Percentiles rank a stretch among this genome's conserved stretches.
Conservation (phyloP, 805 yeast genomes). For the Teunomyces atbi region DNA sequence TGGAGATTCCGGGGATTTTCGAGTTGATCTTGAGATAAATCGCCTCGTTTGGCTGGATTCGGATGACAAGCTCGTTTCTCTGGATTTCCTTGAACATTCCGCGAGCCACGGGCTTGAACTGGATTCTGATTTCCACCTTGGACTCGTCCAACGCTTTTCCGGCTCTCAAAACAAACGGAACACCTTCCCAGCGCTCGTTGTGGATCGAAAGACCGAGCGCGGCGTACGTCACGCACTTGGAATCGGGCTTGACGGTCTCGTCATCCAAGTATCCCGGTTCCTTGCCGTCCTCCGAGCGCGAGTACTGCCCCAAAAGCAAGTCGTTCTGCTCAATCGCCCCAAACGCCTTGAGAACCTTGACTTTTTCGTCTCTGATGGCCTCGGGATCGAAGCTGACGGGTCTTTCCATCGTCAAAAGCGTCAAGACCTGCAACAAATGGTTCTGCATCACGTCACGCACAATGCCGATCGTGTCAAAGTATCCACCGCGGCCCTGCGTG, state of each 20-base stretch:
- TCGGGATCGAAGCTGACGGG: constrained; percentile 91
- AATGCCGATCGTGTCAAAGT: constrained; percentile 92
- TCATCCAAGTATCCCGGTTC: constrained; percentile 94
- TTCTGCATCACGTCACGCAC: constrained; percentile 98
- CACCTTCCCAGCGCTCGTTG: constrained; percentile 98
- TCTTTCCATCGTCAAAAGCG: constrained; percentile 92
- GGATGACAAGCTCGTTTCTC: constrained; percentile 88
- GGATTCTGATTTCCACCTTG: constrained; percentile 92
- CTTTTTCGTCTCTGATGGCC: constrained; percentile 94
- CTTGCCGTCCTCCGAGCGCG: constrained; percentile 75
- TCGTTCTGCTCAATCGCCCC: constrained; percentile 63
- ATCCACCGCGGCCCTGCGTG: constrained; percentile 98
- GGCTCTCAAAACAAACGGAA: constrained; percentile 92
- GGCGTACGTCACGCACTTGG: constrained; percentile 91
- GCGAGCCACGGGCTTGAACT: constrained; percentile 80
- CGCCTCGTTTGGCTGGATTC: constrained; percentile 94
- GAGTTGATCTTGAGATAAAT: constrained; percentile 90
- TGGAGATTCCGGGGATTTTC: constrained; percentile 89
- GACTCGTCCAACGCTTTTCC: constrained; percentile 96
- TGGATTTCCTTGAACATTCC: constrained; percentile 81
- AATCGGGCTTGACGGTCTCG: constrained; percentile 75
- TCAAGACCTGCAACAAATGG: constrained; percentile 89
- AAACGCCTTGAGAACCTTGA: constrained; percentile 82
- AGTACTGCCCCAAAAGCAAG: constrained; percentile 85
- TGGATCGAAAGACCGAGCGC: constrained; percentile 75